Evolutionary conservation across 306 rosid species (phyloP).

Genomic region (Cercis canadensis): DNA sequence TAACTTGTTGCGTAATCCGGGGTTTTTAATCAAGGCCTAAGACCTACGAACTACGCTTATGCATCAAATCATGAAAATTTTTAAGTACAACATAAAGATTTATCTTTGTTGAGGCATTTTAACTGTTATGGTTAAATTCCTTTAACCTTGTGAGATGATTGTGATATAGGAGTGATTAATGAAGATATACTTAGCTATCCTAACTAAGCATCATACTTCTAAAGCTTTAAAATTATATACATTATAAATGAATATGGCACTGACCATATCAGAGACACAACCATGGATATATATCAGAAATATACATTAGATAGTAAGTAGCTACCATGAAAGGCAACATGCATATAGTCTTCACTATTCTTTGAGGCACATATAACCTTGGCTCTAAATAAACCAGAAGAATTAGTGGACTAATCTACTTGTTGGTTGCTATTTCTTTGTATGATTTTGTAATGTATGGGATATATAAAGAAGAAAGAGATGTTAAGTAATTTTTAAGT

Average conservation of each 20-base stretch:
- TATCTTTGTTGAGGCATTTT: conserved; percentile 6
- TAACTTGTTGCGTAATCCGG: conserved; percentile 39
- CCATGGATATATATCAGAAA: neutral
- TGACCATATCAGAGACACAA: neutral
- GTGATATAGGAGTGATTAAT: neutral
- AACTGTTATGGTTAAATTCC: conserved; percentile 12
- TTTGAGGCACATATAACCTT: neutral
- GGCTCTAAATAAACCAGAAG: neutral
- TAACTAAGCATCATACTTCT: neutral
- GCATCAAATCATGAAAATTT: conserved; percentile 34
- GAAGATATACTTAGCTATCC: neutral
- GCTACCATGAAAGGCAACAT: conserved; percentile 6
- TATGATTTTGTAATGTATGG: neutral
- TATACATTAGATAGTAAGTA: neutral
- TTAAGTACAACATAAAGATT: conserved; percentile 35
- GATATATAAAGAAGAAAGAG: too few relatives aligned
- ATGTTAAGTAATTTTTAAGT: too few relatives aligned
- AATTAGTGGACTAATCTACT: neutral
- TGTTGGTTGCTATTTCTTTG: neutral
- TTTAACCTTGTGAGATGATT: conserved; percentile 8
- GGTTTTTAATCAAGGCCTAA: conserved; percentile 40
- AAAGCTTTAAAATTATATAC: neutral
- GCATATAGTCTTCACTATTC: neutral
- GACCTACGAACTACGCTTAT: conserved; percentile 35
- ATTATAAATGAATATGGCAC: neutral